phyloP scores from a whole-genome alignment of 2,329 filamentous ascomycete genomes.

The Hymenoscyphus scutula region DNA sequence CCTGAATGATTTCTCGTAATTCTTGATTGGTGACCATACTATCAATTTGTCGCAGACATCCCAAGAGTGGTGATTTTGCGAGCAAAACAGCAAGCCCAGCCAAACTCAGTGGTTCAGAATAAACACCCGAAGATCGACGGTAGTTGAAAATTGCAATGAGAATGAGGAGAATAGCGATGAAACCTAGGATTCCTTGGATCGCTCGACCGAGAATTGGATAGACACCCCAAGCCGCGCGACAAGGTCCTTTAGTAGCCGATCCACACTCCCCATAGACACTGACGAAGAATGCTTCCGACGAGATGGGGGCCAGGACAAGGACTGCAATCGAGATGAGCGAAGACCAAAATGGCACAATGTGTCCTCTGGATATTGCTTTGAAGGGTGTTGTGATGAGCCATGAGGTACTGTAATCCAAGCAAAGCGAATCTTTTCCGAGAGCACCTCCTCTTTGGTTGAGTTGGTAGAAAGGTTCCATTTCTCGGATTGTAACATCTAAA shows the following conservation, averaged over 20 bases:
- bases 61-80: constrained; percentile 24
- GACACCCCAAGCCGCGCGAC: constrained; percentile 20
- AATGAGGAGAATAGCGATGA: constrained; percentile 24
- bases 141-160: constrained; percentile 18
- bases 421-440: constrained; percentile 39
- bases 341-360: constrained; percentile 21
- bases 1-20: constrained; percentile 13
- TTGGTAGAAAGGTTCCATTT: constrained; percentile 43
- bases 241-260: constrained; percentile 9
- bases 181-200: constrained; percentile 27
- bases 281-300: constrained; percentile 23
- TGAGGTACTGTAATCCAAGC: constrained; percentile 21
- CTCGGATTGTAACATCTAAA: constrained; percentile 39
- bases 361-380: constrained; percentile 20
- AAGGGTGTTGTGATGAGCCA: constrained; percentile 18
- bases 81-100: constrained; percentile 25
- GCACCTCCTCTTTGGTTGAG: constrained; percentile 41
- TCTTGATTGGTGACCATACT: constrained; percentile 13
- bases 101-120: constrained; percentile 29
- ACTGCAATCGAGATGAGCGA: constrained; percentile 19
- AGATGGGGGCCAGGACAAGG: constrained; percentile 22
- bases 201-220: constrained; percentile 23
- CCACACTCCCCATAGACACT: constrained; percentile 18
- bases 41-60: constrained; percentile 22
- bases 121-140: constrained; percentile 26